These are phyloP conservation scores for Fagopyrum homotropicum DNA, from an alignment of 148 eudicot species.

Conservation along the genomic window DNA sequence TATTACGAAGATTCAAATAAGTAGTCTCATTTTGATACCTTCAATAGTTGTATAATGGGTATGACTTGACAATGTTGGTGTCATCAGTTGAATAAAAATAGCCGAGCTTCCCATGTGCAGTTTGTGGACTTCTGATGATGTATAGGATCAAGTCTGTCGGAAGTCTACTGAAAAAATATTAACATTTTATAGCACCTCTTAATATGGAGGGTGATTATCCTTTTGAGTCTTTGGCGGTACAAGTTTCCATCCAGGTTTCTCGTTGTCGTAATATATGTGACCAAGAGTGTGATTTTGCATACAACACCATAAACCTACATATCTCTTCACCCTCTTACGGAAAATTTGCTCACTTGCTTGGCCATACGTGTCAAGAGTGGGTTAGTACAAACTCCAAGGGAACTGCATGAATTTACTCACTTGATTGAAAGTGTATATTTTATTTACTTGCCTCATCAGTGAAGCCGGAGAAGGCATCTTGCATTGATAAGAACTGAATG, in stretches of 20 bases:
- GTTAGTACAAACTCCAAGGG: not conserved
- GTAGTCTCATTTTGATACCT: not conserved
- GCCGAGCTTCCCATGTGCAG: too few species aligned
- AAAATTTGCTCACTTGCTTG: conserved; percentile 58
- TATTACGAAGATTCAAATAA: not conserved
- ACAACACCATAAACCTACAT: conserved; percentile 82
- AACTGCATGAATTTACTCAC: too few species aligned
- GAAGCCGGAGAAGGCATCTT: conserved; percentile 74
- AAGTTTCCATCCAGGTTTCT: conserved; percentile 85
- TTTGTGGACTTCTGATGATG: too few species aligned
- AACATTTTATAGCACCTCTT: not conserved
- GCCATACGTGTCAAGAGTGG: conserved; percentile 11
- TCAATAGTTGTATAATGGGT: not conserved
- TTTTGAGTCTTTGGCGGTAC: conserved; percentile 57
- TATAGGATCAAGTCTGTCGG: not conserved
- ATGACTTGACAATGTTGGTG: not conserved
- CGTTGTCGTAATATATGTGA: conserved; percentile 80
- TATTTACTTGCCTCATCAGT: conserved; percentile 49
- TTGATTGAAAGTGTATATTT: not conserved
- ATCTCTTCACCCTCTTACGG: conserved; percentile 64
- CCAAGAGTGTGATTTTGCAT: conserved; percentile 54
- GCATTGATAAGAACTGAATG: conserved; percentile 72
- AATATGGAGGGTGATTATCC: conserved; percentile 70
- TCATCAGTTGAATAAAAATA: not conserved
- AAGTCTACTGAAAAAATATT: not conserved